A percentile compares a stretch with the other conserved stretches of the same genome.
Evolutionary conservation across 2,329 filamentous ascomycete species (phyloP).

Genomic region (Ophiostoma ips): DNA sequence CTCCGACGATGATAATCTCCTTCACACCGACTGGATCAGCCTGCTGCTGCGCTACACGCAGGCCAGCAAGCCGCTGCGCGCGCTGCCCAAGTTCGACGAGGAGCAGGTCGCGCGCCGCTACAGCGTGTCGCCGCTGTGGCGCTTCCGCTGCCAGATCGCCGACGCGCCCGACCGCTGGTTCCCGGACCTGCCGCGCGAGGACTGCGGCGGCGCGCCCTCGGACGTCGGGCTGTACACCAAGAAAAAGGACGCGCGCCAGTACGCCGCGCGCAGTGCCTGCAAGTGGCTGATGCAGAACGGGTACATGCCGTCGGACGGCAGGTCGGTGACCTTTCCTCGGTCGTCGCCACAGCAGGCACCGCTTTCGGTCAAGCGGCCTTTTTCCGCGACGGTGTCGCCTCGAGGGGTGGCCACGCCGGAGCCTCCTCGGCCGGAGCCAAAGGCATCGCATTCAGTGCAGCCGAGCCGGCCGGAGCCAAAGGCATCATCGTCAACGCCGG

Average conservation of each 20-base stretch:
- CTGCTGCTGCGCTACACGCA: constrained; percentile 23
- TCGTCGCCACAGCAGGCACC: not conserved
- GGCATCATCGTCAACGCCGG: too few species aligned
- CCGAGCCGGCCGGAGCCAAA: too few species aligned
- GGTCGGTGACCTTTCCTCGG: constrained; percentile 11
- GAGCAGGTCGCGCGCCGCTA: constrained; percentile 7
- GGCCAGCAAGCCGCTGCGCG: constrained; percentile 9
- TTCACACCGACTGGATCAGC: constrained; percentile 26
- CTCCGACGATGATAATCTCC: not conserved
- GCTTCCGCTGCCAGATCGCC: constrained; percentile 15
- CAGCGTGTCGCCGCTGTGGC: constrained; percentile 14
- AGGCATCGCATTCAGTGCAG: too few species aligned
- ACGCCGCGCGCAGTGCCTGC: constrained; percentile 35
- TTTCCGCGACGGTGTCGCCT: not conserved
- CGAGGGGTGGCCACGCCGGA: not conserved
- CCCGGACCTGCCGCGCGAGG: constrained; percentile 8
- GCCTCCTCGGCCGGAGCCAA: not conserved
- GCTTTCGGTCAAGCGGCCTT: not conserved
- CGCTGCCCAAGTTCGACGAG: constrained; percentile 14
- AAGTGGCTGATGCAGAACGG: constrained; percentile 24
- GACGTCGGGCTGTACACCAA: constrained; percentile 22
- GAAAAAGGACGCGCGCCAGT: constrained; percentile 42
- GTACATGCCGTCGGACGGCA: constrained; percentile 18
- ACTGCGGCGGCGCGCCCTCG: constrained; percentile 19
- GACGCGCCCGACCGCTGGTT: constrained; percentile 17